Base-by-base conservation (phyloP, 768 basidiomycete genomes). In the Suillus plorans region DNA sequence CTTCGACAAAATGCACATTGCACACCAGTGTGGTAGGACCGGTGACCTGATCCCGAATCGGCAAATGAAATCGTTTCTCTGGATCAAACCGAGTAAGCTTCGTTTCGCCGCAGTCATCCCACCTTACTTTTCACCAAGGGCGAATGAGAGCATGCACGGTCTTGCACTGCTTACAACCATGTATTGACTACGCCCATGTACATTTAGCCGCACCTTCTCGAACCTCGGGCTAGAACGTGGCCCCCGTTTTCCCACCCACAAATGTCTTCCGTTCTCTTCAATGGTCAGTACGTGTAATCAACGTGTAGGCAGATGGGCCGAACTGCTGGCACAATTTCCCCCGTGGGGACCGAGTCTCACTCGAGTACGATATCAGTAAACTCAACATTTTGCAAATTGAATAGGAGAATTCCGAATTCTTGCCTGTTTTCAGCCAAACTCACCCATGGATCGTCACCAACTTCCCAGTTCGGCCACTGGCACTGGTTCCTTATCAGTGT, bases 71-170 rank as follows among this genome's bases (percentile, higher is more conserved):
- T 39, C 22, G 36, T 10, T 56, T 7, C 37, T 39, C 57, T 41
- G 57, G 57, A 58, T 18, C 37, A 28, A 58, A 58, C 37, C 56
- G 56, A 25, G 37, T 58, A 58, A 16, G 8, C 14, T 41, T 41
- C 22, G 37, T 31, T 59, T 25, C 41, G 37, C 25, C 41, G 58
- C 58, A 59, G 36, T 57, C 56, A 9, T 57, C 36, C 56, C 56
- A 57, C 58, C 41, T 42, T 31, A 31, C 12, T 42, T 42, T 13
- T 18, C 58, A 44, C 63, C 74, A 76, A 70, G 72, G 70, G 68
- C 61, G 67, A 56, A 60, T 63, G 25, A 64, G 69, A 74, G 65
- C 75, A 74, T 68, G 75, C 65, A 64, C 50, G n/a, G 59, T 53
- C 60, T 63, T 59, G 20, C 18, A 16, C 37, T 50, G 67, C 60